phyloP scores from a whole-genome alignment of 805 yeast genomes.

The Metschnikowia vanudenii region DNA sequence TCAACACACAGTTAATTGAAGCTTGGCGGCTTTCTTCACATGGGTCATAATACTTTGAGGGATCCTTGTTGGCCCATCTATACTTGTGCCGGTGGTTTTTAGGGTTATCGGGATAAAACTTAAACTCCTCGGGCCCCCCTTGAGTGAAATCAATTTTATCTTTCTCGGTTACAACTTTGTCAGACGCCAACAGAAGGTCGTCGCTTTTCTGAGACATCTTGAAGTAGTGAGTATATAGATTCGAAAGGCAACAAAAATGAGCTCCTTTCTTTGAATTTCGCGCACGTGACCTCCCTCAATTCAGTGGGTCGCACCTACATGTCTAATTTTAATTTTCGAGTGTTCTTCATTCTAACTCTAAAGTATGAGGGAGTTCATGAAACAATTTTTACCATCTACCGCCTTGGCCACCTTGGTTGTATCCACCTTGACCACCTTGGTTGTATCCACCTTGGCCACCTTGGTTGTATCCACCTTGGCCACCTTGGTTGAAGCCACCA shows the following conservation, averaged over 20 bases:
- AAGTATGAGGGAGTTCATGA: neutral
- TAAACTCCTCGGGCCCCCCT: constrained; percentile 52
- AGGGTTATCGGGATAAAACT: constrained; percentile 88
- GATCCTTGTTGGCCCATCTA: constrained; percentile 69
- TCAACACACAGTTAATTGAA: constrained; percentile 79
- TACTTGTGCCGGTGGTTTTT: constrained; percentile 65
- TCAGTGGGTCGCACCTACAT: no score
- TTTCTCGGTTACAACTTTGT: constrained; percentile 33
- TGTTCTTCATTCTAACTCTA: no score
- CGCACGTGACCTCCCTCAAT: no score
- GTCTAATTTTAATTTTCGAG: neutral
- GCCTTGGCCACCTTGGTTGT: no score
- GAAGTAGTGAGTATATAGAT: no score
- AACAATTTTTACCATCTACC: constrained; percentile 12
- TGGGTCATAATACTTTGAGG: constrained; percentile 88
- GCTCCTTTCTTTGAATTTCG: no score
- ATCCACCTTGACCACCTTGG: no score
- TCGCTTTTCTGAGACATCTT: constrained; percentile 4
- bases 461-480: no score
- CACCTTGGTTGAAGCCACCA: no score
- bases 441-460: no score
- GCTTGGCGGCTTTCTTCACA: constrained; percentile 87
- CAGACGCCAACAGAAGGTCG: constrained; percentile 16
- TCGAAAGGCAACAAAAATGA: no score
- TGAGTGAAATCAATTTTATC: constrained; percentile 53